Conservation (phyloP, 768 basidiomycete species). For the Tricholoma bakamatsutake region DNA sequence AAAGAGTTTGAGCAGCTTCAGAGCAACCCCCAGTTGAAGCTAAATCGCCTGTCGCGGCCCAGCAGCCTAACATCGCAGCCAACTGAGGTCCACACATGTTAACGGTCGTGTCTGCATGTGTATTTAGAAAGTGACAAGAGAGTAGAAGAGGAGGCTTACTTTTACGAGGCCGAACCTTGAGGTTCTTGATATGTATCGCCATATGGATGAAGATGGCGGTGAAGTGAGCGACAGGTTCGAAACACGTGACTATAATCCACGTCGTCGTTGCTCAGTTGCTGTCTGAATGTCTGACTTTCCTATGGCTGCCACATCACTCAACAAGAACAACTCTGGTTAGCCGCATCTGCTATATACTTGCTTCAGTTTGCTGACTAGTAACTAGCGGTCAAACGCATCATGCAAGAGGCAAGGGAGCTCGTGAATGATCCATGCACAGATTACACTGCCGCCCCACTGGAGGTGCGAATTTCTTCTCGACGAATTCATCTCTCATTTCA, state of each 20-base stretch:
- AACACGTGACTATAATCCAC: constrained; percentile 18
- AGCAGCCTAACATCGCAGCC: constrained; percentile 77
- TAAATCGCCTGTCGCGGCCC: constrained; percentile 70
- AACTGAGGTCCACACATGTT: constrained; percentile 67
- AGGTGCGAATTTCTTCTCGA: constrained; percentile 34
- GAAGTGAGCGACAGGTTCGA: not conserved
- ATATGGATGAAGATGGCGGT: constrained; percentile 18
- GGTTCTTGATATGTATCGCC: constrained; percentile 70
- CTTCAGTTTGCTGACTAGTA: constrained; percentile 5
- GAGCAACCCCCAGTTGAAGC: constrained; percentile 50
- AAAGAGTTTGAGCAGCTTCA: constrained; percentile 53
- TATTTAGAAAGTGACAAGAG: constrained; percentile 2
- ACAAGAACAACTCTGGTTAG: constrained; percentile 86
- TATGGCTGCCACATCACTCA: constrained; percentile 42
- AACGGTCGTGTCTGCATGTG: constrained; percentile 32
- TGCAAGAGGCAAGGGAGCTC: constrained; percentile 92
- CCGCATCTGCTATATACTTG: not conserved
- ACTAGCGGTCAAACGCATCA: constrained; percentile 89
- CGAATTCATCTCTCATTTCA: constrained; percentile 5
- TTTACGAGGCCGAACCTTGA: constrained; percentile 77
- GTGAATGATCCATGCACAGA: constrained; percentile 80
- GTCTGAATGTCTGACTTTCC: not conserved
- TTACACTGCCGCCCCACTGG: constrained; percentile 80
- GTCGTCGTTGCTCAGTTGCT: not conserved
- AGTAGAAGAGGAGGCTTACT: constrained; percentile 33